Evolutionary conservation across 2,329 filamentous ascomycete genomes (phyloP).

Genomic region (Claviceps paspali): DNA sequence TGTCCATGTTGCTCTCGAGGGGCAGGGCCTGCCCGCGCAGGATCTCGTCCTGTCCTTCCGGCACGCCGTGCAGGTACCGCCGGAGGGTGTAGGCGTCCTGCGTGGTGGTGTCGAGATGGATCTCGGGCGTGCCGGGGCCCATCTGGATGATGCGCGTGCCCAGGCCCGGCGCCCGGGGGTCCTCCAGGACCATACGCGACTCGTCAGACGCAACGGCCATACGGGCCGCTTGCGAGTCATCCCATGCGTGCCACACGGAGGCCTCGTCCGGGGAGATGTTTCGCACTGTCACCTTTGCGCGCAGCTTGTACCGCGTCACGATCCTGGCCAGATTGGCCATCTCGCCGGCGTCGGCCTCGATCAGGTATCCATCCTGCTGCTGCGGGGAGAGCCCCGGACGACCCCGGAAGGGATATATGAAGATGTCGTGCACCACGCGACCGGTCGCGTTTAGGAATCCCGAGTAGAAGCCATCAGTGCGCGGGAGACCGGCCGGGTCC

Average conservation of each 20-base stretch:
- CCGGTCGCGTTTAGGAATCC: conserved; percentile 79
- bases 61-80: conserved; percentile 63
- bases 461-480: conserved; percentile 50
- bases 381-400: conserved; percentile 11
- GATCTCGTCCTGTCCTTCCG: conserved; percentile 77
- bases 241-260: conserved; percentile 62
- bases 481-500: conserved; percentile 19
- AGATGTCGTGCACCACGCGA: conserved; percentile 74
- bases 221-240: conserved; percentile 22
- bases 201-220: conserved; percentile 1
- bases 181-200: conserved; percentile 25
- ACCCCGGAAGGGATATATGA: conserved; percentile 54
- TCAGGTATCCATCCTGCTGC: conserved; percentile 35
- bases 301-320: conserved; percentile 72
- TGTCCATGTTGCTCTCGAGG: conserved; percentile 78
- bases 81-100: conserved; percentile 56
- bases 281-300: conserved; percentile 60
- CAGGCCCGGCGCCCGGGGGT: conserved; percentile 39
- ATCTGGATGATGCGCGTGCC: conserved; percentile 33
- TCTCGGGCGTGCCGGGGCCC: conserved; percentile 15
- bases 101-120: conserved; percentile 30
- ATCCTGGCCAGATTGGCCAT: conserved; percentile 49
- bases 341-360: conserved; percentile 68
- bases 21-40: conserved; percentile 56
- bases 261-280: conserved; percentile 50